These are phyloP conservation scores for Plectosphaerella plurivora DNA, from an alignment of 2,329 filamentous ascomycete species.

Conservation along the genomic window DNA sequence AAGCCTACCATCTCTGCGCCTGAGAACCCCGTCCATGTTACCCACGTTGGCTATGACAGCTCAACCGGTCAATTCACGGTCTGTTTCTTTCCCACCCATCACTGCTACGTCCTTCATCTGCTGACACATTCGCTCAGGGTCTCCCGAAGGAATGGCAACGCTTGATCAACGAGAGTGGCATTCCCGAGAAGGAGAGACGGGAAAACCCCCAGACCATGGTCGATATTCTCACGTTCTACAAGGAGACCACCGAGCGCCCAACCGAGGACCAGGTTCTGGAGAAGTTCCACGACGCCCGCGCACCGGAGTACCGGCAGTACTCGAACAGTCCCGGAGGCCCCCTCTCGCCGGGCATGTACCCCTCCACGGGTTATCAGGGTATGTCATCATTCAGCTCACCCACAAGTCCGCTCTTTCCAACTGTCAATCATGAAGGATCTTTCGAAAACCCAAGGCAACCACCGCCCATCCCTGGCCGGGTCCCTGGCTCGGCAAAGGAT, in stretches of 20 bases:
- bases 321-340: conserved; percentile 35
- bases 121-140: conserved; percentile 51
- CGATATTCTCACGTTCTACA: conserved; percentile 95
- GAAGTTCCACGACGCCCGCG: conserved; percentile 87
- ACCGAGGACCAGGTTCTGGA: conserved; percentile 88
- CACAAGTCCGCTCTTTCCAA: conserved; percentile 60
- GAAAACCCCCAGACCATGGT: conserved; percentile 94
- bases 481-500: conserved; percentile 44
- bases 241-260: conserved; percentile 79
- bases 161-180: conserved; percentile 90
- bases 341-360: conserved; percentile 50
- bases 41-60: conserved; percentile 96
- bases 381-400: conserved; percentile 52
- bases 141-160: conserved; percentile 98
- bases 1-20: conserved; percentile 95
- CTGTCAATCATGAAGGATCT: conserved; percentile 80
- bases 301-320: conserved; percentile 45
- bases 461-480: conserved; percentile 72
- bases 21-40: conserved; percentile 96
- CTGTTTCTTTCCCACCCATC: conserved; percentile 29
- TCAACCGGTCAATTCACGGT: conserved; percentile 95
- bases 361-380: conserved; percentile 50
- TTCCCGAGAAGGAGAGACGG: conserved; percentile 91
- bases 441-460: conserved; percentile 96
- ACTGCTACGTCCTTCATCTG: conserved; percentile 4